Base-by-base conservation (phyloP, 306 rosid species). In the Begonia fuchsioides region DNA sequence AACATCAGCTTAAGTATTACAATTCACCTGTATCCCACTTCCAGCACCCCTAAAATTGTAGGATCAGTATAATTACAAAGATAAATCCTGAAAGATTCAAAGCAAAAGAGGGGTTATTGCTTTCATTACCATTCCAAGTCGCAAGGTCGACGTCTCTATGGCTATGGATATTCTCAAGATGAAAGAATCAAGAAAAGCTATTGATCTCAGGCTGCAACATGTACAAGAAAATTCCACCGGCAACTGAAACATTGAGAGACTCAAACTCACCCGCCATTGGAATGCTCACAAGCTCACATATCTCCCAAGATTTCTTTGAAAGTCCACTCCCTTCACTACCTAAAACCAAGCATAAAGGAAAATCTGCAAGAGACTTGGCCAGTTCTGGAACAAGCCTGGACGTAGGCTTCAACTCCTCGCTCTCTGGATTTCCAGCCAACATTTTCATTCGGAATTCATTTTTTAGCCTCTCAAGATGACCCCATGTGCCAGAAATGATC, bases 201-300 rank as follows among this genome's bases (percentile, higher is more conserved):
- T n/a, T 39, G 52, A 14, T 65, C 38, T 58, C 59, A 17, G 76
- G 61, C 58, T 63, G 83, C 40, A 88, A 79, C 83, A 78, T 76
- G 64, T 81, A 78, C 76, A 88, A 58, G 83, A 88, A 78, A 72
- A 88, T 88, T 52, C 97, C 95, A 61, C 97, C 97, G 1, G 97
- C 97, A 68, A 88, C 97, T 18, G 97, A 74, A 63, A 88, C 97
- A 69, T 88, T 88, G 60, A 88, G 93, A 8, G 95, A 88, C 63
- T 88, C 97, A 43, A 78, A 84, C 38, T 77, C 75, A 41, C 95
- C 90, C 0, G 86, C 71, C 97, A 88, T 84, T 47, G 90, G 78
- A 78, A 88, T 88, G 75, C 90, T 81, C 32, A 88, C 76, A 64
- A 88, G 97, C 64, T 84, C 86, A 60, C 95, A 84, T 39, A 49